Conservation (phyloP, 352 stramenopile genomes). For the Phytophthora pinifolia region DNA sequence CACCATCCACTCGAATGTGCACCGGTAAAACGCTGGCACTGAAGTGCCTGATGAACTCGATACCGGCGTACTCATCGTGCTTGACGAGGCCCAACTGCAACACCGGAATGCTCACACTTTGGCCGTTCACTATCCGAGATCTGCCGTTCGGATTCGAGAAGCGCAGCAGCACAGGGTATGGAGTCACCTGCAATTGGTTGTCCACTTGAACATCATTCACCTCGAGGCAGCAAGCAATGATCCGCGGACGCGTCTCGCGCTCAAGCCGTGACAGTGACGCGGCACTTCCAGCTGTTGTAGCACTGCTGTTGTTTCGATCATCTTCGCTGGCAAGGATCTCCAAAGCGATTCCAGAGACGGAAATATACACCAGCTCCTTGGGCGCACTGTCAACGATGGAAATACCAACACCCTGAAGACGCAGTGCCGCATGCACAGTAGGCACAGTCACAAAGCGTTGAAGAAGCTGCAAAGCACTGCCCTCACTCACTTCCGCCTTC, state of each 20-base stretch:
- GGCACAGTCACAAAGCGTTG: constrained; percentile 52
- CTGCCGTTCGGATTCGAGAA: constrained; percentile 69
- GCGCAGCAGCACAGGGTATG: constrained; percentile 81
- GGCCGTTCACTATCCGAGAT: constrained; percentile 49
- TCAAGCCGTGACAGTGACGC: constrained; percentile 52
- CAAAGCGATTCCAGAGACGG: constrained; percentile 59
- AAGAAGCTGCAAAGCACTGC: constrained; percentile 37
- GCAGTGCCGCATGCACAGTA: constrained; percentile 51
- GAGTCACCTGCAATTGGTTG: constrained; percentile 81
- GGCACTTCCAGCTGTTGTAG: constrained; percentile 47
- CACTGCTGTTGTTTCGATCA: constrained; percentile 32
- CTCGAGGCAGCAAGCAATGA: constrained; percentile 66
- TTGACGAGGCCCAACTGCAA: constrained; percentile 80
- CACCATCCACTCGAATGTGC: constrained; percentile 80
- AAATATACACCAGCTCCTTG: constrained; percentile 82
- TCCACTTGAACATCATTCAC: constrained; percentile 87
- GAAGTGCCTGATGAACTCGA: constrained; percentile 88
- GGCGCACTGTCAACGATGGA: constrained; percentile 73
- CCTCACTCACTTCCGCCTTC: constrained; percentile 29
- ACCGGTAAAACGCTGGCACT: constrained; percentile 69
- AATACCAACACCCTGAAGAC: constrained; percentile 73
- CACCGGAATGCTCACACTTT: constrained; percentile 61
- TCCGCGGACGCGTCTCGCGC: constrained; percentile 51
- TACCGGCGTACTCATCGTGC: constrained; percentile 83
- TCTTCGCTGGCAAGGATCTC: constrained; percentile 62